Evolutionary conservation across 495 filamentous ascomycete genomes (phyloP), one percentile per base, ranked within the genome.

Genomic region (Penicillium lividum): DNA sequence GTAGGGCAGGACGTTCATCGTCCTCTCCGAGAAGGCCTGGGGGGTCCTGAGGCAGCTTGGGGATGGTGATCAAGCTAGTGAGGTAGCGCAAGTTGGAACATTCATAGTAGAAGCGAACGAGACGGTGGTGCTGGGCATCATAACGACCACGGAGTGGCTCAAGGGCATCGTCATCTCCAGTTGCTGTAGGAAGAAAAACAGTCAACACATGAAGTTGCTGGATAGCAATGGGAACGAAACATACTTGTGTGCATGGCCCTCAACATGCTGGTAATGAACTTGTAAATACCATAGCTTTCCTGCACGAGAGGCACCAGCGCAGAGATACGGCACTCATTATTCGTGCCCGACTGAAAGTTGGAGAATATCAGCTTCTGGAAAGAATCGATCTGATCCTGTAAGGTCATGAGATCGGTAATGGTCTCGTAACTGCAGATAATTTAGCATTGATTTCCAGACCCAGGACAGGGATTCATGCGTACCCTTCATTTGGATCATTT

Each of bases 361-460:
- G 95, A 92, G 73, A 97, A 98, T 56, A 97, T 91, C 50, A 98
- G 80, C 77, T 98, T 98, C 74, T 98, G 94, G 77, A 98, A 98
- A 57, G 87, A 84, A 73, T 98, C 95, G 48, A 98, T 98, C 77
- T 96, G 92, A 74, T 98, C 95, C 70, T 98, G 94, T 49, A 98
- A 81, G 13, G 84, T 87, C 95, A 98, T 97, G 34, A 98, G 82
- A 71, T 98, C 95, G 66, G 86, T 89, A 56, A 98, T 97, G 3
- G 94, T 97, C 73, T 98, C 94, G 68, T 97, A 98, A 33, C 86
- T 89, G 63, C 22, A 30, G 18, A 48, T 2, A 16, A 4, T 51
- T 77, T 42, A 77, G 63, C 58, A 16, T 31, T 53, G 16, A 10
- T 1, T 13, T 36, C 13, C 18, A 30, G 45, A 7, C 18, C 10